phyloP scores from a whole-genome alignment of 768 basidiomycete genomes.

The Rhizopogon vulgaris region DNA sequence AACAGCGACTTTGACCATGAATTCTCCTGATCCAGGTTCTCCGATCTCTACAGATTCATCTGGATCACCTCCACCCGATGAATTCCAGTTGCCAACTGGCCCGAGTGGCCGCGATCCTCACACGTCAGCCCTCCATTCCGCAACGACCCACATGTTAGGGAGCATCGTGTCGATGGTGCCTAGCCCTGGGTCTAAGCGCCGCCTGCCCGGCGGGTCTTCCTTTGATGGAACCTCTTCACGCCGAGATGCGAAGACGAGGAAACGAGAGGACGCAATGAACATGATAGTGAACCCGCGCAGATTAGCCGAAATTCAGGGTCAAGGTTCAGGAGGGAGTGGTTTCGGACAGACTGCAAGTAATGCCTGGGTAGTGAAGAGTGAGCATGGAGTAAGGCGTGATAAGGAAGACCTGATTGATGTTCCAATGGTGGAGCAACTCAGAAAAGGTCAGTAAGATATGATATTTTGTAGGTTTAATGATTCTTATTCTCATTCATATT shows the following conservation, averaged over 20 bases:
- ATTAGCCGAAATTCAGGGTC: slow-evolving; percentile 17
- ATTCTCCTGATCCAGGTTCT: slow-evolving; percentile 32
- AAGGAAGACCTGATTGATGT: slow-evolving; percentile 52
- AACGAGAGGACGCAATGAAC: slow-evolving; percentile 36
- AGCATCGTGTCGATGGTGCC: slow-evolving; percentile 16
- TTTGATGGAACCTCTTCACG: slow-evolving; percentile 35
- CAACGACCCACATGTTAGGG: slow-evolving; percentile 14
- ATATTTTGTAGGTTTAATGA: not conserved
- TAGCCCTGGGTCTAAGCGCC: slow-evolving; percentile 37
- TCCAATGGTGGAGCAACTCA: slow-evolving; percentile 43
- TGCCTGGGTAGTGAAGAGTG: slow-evolving; percentile 24
- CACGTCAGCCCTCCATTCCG: slow-evolving; percentile 10
- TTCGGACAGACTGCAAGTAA: slow-evolving; percentile 11
- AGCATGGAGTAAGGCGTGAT: slow-evolving; percentile 40
- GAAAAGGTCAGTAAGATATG: slow-evolving; percentile 39
- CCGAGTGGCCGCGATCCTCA: slow-evolving; percentile 20
- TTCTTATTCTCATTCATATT: not conserved
- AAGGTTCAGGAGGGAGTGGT: slow-evolving; percentile 5
- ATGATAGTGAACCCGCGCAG: slow-evolving; percentile 16
- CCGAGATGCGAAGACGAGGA: slow-evolving; percentile 46
- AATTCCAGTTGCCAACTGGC: slow-evolving; percentile 20
- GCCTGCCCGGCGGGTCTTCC: slow-evolving; percentile 42
- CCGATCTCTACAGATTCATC: slow-evolving; percentile 32
- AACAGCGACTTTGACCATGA: slow-evolving; percentile 15
- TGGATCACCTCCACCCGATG: slow-evolving; percentile 31